Conservation (phyloP, 1,139 yeast species). For the Debaryomycetaceae sp. region DNA sequence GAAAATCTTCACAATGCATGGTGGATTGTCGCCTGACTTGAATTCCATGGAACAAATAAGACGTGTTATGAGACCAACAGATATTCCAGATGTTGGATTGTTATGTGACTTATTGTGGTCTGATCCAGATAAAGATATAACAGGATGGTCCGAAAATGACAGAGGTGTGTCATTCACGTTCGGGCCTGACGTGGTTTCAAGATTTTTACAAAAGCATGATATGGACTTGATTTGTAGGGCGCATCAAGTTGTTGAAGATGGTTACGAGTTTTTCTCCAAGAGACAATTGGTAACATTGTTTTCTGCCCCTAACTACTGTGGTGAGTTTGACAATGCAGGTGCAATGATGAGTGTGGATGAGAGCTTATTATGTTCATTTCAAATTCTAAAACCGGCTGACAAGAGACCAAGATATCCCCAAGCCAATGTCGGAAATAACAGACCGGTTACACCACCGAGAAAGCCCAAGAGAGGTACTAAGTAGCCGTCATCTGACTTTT, state of each 20-base stretch:
- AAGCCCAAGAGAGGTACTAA: conserved; percentile 64
- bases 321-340: conserved; percentile 97
- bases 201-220: conserved; percentile 92
- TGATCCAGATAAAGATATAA: conserved; percentile 96
- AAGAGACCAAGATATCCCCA: conserved; percentile 68
- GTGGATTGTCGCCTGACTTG: conserved; percentile 95
- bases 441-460: conserved; percentile 67
- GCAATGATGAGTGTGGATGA: conserved; percentile 99
- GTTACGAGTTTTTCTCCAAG: conserved; percentile 93
- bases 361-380: conserved; percentile 93
- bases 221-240: conserved; percentile 98
- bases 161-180: conserved; percentile 97
- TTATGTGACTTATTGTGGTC: conserved; percentile 96
- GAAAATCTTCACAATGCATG: conserved; percentile 97
- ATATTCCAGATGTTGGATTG: conserved; percentile 95
- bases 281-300: conserved; percentile 93
- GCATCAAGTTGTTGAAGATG: conserved; percentile 98
- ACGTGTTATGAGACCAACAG: conserved; percentile 98
- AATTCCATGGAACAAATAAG: conserved; percentile 97
- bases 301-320: conserved; percentile 97
- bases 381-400: conserved; percentile 95
- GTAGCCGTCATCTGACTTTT: conserved; percentile 18
- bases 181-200: conserved; percentile 94
- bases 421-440: conserved; percentile 46
- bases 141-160: conserved; percentile 98